Conservation (phyloP, 768 basidiomycete genomes). For the Lactifluus pinguis region DNA sequence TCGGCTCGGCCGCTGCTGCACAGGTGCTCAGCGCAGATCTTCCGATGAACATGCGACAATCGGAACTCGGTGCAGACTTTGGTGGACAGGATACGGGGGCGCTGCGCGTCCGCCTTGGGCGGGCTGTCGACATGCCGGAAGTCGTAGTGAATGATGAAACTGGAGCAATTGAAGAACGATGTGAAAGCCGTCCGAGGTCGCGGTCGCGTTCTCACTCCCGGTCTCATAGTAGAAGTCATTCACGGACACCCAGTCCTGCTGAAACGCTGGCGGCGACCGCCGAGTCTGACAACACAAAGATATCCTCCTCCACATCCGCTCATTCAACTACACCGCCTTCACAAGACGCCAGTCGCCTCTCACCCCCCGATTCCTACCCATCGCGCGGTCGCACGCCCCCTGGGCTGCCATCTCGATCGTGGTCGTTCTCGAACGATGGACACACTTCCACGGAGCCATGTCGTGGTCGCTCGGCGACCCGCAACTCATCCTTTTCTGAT, state of each 20-base stretch:
- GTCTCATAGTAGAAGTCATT: constrained; percentile 15
- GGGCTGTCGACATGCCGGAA: constrained; percentile 16
- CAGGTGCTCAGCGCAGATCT: constrained; percentile 5
- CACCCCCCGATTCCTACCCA: constrained; percentile 19
- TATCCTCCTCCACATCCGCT: not conserved
- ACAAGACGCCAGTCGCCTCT: constrained; percentile 19
- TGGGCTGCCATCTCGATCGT: constrained; percentile 18
- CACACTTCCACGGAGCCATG: constrained; percentile 16
- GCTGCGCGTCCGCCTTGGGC: constrained; percentile 13
- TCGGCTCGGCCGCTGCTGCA: constrained; percentile 3
- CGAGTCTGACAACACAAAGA: constrained; percentile 3
- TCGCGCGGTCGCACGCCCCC: constrained; percentile 19
- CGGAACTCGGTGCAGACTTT: constrained; percentile 11
- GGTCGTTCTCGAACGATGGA: constrained; percentile 22
- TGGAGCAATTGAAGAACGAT: constrained; percentile 11
- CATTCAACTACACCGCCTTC: constrained; percentile 3
- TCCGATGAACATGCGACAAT: not conserved
- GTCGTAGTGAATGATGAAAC: constrained; percentile 19
- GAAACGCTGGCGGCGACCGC: constrained; percentile 4
- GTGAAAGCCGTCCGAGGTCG: constrained; percentile 8
- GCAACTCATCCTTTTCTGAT: constrained; percentile 45
- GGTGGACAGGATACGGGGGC: constrained; percentile 6
- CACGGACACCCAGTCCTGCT: constrained; percentile 19
- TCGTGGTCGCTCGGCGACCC: constrained; percentile 48
- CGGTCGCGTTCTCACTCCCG: constrained; percentile 13